phyloP scores from a whole-genome alignment of 2,329 filamentous ascomycete species.

The Emericellopsis cladophorae region DNA sequence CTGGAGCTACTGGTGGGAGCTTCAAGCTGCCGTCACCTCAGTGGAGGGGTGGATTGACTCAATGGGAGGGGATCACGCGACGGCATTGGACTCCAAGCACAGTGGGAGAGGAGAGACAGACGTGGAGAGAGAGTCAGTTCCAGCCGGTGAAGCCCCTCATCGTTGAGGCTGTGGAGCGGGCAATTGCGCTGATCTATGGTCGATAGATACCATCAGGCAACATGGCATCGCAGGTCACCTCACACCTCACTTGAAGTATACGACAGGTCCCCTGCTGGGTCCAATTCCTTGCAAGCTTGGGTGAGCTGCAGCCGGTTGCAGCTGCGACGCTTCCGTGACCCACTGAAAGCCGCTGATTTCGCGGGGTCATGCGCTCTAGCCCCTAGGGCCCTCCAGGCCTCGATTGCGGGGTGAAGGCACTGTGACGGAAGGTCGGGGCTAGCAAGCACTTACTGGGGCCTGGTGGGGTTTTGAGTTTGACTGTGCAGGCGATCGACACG shows the following conservation, averaged over 20 bases:
- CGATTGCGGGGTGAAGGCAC: conserved; percentile 1
- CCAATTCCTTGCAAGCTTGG: not conserved
- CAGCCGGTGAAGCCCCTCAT: not conserved
- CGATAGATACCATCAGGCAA: not conserved
- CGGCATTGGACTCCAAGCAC: conserved; percentile 2
- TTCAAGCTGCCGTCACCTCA: not conserved
- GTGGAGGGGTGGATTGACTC: not conserved
- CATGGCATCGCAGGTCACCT: not conserved
- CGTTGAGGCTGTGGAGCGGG: not conserved
- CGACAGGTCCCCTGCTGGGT: not conserved
- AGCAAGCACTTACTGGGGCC: not conserved
- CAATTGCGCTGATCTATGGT: not conserved
- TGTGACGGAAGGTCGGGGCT: not conserved
- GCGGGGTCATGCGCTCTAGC: conserved; percentile 12
- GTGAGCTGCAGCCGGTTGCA: not conserved
- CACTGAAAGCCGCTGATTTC: conserved; percentile 7
- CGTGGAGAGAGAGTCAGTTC: not conserved
- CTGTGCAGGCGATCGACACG: too few species aligned
- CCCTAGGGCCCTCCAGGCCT: conserved; percentile 4
- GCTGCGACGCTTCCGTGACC: not conserved
- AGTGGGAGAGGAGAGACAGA: not conserved
- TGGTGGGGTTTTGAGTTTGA: too few species aligned
- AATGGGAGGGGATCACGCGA: conserved; percentile 8
- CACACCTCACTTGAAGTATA: not conserved
- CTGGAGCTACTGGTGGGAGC: not conserved